Percentiles rank a stretch among this genome's conserved stretches.
phyloP scores from a whole-genome alignment of 768 basidiomycete species.

The Russula griseocarnosa region DNA sequence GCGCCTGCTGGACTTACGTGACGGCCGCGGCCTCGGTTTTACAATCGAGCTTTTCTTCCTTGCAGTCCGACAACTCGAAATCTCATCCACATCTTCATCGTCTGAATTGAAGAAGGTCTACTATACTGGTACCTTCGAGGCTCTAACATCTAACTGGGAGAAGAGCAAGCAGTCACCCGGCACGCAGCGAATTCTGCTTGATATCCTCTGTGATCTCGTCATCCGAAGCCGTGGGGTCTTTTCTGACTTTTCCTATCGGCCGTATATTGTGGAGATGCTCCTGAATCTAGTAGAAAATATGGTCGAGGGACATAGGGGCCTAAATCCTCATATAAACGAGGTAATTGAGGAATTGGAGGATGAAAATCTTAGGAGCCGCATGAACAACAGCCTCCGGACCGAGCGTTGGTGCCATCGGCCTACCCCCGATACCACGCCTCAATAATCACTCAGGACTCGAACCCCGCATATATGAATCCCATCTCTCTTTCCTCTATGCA shows the following conservation, averaged over 20 bases:
- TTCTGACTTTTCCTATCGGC: conserved; percentile 1
- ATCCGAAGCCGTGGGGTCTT: conserved; percentile 4
- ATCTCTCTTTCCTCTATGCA: too few relatives aligned
- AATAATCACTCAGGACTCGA: not conserved
- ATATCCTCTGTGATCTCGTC: conserved; percentile 14
- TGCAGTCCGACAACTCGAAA: not conserved
- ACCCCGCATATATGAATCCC: not conserved
- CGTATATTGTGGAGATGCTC: not conserved
- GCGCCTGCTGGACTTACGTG: conserved; percentile 11
- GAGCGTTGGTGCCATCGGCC: not conserved
- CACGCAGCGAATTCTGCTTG: conserved; percentile 2
- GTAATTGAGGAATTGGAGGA: not conserved
- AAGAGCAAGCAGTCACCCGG: not conserved
- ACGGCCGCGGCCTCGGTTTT: conserved; percentile 1
- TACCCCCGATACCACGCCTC: not conserved
- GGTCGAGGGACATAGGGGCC: not conserved
- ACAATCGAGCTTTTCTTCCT: conserved; percentile 16
- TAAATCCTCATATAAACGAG: not conserved
- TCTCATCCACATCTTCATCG: not conserved
- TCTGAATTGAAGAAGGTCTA: not conserved
- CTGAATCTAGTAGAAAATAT: not conserved
- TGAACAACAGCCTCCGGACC: not conserved
- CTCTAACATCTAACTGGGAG: not conserved
- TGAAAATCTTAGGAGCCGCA: not conserved
- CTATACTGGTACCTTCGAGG: not conserved